These are phyloP conservation scores for Ophiostoma sp. DNA, from an alignment of 2,329 filamentous ascomycete genomes.

Conservation along the genomic window DNA sequence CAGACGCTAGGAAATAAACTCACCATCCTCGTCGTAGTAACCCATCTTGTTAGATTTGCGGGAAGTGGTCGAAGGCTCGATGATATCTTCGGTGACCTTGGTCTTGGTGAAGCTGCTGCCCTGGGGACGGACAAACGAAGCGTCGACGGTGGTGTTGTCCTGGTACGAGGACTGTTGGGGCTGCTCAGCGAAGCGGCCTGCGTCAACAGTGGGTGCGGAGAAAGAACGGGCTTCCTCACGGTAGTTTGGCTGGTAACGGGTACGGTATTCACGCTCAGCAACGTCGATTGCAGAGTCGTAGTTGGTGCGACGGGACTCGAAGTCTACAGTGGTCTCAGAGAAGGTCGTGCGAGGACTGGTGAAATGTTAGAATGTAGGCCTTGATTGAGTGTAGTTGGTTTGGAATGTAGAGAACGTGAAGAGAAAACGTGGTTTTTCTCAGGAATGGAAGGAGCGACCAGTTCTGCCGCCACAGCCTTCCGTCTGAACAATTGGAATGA, in stretches of 20 bases:
- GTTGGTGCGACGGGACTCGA: constrained; percentile 50
- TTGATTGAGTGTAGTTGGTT: background rate
- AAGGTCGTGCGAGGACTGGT: constrained; percentile 42
- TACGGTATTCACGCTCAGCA: constrained; percentile 62
- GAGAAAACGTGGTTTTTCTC: background rate
- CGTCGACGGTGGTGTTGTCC: constrained; percentile 54
- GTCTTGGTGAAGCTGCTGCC: constrained; percentile 46
- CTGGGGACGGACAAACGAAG: constrained; percentile 36
- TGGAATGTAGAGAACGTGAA: background rate
- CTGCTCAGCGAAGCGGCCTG: constrained; percentile 30
- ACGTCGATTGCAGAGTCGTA: constrained; percentile 53
- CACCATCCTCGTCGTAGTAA: constrained; percentile 61
- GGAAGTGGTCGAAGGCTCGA: constrained; percentile 41
- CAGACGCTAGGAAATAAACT: constrained; percentile 30
- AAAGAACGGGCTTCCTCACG: constrained; percentile 36
- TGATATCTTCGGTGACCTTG: constrained; percentile 61
- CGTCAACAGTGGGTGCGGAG: constrained; percentile 37
- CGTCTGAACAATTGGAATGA: constrained; percentile 21
- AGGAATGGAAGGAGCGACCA: constrained; percentile 9
- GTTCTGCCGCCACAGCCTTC: background rate
- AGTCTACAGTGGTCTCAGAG: constrained; percentile 62
- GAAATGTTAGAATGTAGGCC: constrained; percentile 17
- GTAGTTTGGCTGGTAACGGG: constrained; percentile 51
- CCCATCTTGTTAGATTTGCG: constrained; percentile 56
- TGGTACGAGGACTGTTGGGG: constrained; percentile 44